These are phyloP conservation scores for Dissophora ornata DNA, from an alignment of 192 early-diverging fungal species.

Conservation along the genomic window DNA sequence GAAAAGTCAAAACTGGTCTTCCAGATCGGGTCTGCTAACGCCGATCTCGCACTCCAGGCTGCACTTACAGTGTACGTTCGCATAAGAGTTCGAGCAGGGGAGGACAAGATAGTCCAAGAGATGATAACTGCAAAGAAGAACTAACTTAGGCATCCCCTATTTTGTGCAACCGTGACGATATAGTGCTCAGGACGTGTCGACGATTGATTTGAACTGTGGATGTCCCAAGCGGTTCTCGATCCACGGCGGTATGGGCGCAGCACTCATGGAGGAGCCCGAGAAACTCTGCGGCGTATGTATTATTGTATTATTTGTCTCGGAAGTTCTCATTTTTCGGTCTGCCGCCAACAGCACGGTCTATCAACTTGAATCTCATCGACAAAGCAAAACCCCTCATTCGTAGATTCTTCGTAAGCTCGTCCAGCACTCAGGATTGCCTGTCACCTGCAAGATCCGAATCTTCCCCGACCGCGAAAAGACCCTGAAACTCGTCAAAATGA, in stretches of 20 bases:
- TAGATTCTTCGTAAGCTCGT: conserved; percentile 82
- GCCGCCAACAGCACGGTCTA: conserved; percentile 3
- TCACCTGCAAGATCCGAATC: conserved; percentile 70
- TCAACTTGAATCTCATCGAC: no score
- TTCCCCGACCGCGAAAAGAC: conserved; percentile 83
- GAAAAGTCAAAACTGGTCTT: conserved; percentile 87
- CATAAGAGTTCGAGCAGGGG: no score
- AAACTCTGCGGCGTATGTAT: conserved; percentile 72
- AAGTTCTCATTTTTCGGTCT: no score
- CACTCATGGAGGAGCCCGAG: conserved; percentile 87
- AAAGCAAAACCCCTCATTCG: no score
- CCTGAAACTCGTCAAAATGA: conserved; percentile 79
- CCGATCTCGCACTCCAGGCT: conserved; percentile 87
- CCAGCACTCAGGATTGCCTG: conserved; percentile 76
- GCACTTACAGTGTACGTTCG: conserved; percentile 78
- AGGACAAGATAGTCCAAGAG: no score
- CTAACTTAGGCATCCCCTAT: no score
- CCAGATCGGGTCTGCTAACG: conserved; percentile 92
- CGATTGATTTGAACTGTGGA: conserved; percentile 97
- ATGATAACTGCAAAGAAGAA: no score
- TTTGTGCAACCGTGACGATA: no score
- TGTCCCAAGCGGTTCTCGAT: conserved; percentile 97
- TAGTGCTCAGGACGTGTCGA: conserved; percentile 85
- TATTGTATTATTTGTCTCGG: conserved; percentile 13
- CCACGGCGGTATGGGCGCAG: conserved; percentile 94